A percentile compares a stretch with the other conserved stretches of the same genome.
Evolutionary conservation across 106 monocot genomes (phyloP).

Genomic region (Hemerocallis citrina): DNA sequence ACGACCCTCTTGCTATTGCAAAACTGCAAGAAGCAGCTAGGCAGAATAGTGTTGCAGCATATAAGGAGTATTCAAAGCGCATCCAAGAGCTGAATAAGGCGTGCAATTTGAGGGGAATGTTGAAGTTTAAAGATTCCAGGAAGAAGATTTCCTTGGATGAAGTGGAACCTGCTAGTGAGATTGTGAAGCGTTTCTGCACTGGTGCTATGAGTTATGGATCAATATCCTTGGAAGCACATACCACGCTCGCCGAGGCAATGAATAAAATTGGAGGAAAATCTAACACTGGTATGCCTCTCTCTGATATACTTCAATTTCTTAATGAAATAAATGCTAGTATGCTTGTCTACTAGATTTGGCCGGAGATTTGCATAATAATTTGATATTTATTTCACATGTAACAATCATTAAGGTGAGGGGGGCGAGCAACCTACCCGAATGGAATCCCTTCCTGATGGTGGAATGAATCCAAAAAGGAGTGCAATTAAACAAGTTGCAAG

Average conservation of each 20-base stretch:
- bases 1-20: slow-evolving; percentile 98
- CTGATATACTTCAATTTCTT: background rate
- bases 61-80: slow-evolving; percentile 83
- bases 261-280: slow-evolving; percentile 98
- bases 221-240: slow-evolving; percentile 94
- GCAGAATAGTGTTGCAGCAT: slow-evolving; percentile 83
- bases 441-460: slow-evolving; percentile 81
- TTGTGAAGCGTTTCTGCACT: slow-evolving; percentile 91
- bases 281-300: slow-evolving; percentile 65
- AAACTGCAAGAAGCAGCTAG: slow-evolving; percentile 97
- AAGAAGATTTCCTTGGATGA: slow-evolving; percentile 74
- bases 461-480: slow-evolving; percentile 89
- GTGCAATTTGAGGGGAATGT: slow-evolving; percentile 90
- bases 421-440: slow-evolving; percentile 93
- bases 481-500: slow-evolving; percentile 99
- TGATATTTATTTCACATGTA: background rate
- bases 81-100: slow-evolving; percentile 87
- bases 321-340: background rate
- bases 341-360: background rate
- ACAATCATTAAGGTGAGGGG: slow-evolving; percentile 71
- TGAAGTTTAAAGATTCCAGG: slow-evolving; percentile 78
- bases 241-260: slow-evolving; percentile 94
- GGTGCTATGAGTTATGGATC: slow-evolving; percentile 99
- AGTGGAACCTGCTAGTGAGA: slow-evolving; percentile 89
- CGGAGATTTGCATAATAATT: too few species aligned